phyloP scores from a whole-genome alignment of 805 yeast genomes.

The Candida broadrunensis region DNA sequence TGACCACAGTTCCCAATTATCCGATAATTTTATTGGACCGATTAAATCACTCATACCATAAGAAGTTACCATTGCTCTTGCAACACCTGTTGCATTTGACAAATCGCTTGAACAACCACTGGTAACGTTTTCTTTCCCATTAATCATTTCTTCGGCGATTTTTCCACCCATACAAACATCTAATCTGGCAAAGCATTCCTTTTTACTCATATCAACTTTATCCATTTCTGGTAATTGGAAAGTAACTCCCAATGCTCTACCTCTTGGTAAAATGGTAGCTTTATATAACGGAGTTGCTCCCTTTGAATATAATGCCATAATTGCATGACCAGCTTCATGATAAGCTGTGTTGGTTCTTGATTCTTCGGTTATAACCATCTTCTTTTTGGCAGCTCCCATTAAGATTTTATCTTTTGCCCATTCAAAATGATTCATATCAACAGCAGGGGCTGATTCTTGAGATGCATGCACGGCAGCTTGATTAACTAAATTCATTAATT shows the following conservation, averaged over 20 bases:
- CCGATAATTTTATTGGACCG: conserved; percentile 88
- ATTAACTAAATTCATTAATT: conserved; percentile 88
- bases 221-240: conserved; percentile 98
- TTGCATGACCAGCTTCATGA: conserved; percentile 99
- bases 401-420: conserved; percentile 99
- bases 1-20: conserved; percentile 95
- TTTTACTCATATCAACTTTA: conserved; percentile 87
- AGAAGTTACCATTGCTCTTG: conserved; percentile 94
- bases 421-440: conserved; percentile 88
- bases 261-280: conserved; percentile 96
- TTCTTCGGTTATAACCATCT: conserved; percentile 97
- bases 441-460: conserved; percentile 85
- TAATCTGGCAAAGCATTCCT: conserved; percentile 84
- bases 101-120: conserved; percentile 94
- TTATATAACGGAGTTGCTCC: conserved; percentile 96
- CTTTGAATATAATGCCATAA: conserved; percentile 90
- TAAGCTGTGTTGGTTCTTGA: conserved; percentile 91
- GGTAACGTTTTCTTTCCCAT: conserved; percentile 90
- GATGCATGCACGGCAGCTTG: conserved; percentile 98
- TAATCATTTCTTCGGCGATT: conserved; percentile 90
- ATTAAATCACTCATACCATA: conserved; percentile 94
- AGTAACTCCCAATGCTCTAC: conserved; percentile 93
- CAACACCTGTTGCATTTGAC: conserved; percentile 84
- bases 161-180: conserved; percentile 99
- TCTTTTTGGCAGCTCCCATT: conserved; percentile 96